Evolutionary conservation across 1,284 basidiomycete genomes (phyloP).

Genomic region (Ceratobasidium sp.): DNA sequence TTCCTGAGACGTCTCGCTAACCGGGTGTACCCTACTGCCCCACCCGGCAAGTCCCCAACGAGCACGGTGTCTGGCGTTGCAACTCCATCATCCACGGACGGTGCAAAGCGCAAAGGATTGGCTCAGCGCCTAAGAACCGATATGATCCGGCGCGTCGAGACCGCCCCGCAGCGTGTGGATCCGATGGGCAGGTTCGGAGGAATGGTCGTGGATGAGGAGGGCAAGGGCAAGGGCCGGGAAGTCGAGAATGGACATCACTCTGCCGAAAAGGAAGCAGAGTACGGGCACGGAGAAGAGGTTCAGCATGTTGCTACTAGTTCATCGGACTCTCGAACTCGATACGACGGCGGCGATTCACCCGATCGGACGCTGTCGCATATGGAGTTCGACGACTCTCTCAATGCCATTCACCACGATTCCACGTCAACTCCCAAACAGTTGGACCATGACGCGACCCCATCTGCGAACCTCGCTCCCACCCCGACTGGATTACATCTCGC

Average conservation of each 20-base stretch:
- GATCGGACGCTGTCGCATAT: no score
- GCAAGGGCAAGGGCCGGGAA: conserved; percentile 12
- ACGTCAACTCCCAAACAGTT: background rate
- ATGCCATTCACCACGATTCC: background rate
- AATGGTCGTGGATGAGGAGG: background rate
- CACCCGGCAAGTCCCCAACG: conserved; percentile 15
- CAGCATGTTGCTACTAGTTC: conserved; percentile 12
- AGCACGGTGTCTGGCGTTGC: conserved; percentile 24
- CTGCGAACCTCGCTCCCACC: background rate
- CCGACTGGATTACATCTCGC: background rate
- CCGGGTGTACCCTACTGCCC: background rate
- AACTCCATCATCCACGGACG: conserved; percentile 12
- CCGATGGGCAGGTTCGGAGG: conserved; percentile 71
- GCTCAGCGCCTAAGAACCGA: conserved; percentile 61
- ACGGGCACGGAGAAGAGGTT: conserved; percentile 4
- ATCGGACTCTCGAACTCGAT: conserved; percentile 9
- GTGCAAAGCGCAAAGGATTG: conserved; percentile 7
- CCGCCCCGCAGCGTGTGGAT: conserved; percentile 79
- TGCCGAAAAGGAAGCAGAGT: conserved; percentile 1
- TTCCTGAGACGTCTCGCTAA: conserved; percentile 6
- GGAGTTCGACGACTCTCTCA: background rate
- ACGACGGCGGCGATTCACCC: background rate
- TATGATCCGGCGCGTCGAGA: conserved; percentile 86
- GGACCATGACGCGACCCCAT: background rate
- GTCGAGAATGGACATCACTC: background rate